These are phyloP conservation scores for Zychaea mexicana DNA, from an alignment of 371 early-diverging fungal genomes.

Conservation along the genomic window DNA sequence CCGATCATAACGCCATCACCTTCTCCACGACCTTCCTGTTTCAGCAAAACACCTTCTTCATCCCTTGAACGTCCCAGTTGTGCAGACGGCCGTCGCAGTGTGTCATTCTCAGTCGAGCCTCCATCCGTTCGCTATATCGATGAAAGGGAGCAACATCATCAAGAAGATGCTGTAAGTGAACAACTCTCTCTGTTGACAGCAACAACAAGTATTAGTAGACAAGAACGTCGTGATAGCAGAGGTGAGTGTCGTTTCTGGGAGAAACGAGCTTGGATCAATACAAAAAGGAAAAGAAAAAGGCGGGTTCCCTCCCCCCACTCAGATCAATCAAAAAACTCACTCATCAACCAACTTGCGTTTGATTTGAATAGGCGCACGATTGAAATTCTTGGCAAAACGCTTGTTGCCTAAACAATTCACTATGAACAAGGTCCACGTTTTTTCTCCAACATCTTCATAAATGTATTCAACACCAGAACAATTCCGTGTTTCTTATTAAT, in stretches of 20 bases:
- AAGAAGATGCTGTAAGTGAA: not conserved
- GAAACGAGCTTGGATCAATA: not conserved
- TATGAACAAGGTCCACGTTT: constrained; percentile 6
- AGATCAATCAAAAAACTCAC: constrained; percentile 7
- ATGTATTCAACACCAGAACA: not conserved
- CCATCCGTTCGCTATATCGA: constrained; percentile 30
- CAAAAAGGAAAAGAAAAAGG: too few relatives aligned
- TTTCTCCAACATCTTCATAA: not conserved
- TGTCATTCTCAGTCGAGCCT: constrained; percentile 37
- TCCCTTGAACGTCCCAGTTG: not conserved
- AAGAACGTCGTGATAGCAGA: too few relatives aligned
- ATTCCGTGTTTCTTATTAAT: not conserved
- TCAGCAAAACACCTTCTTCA: not conserved
- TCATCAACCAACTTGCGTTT: not conserved
- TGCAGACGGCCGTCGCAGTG: constrained; percentile 13
- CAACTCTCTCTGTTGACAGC: too few relatives aligned
- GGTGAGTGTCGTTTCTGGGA: too few relatives aligned
- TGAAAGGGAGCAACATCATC: not conserved
- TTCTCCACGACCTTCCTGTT: constrained; percentile 6
- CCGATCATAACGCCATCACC: constrained; percentile 7
- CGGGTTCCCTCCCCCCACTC: too few relatives aligned
- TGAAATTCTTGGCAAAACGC: constrained; percentile 11
- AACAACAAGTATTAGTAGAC: too few relatives aligned
- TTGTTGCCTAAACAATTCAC: not conserved
- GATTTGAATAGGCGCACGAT: constrained; percentile 7